phyloP scores from a whole-genome alignment of 106 monocot species.

The Iris macrosiphon region DNA sequence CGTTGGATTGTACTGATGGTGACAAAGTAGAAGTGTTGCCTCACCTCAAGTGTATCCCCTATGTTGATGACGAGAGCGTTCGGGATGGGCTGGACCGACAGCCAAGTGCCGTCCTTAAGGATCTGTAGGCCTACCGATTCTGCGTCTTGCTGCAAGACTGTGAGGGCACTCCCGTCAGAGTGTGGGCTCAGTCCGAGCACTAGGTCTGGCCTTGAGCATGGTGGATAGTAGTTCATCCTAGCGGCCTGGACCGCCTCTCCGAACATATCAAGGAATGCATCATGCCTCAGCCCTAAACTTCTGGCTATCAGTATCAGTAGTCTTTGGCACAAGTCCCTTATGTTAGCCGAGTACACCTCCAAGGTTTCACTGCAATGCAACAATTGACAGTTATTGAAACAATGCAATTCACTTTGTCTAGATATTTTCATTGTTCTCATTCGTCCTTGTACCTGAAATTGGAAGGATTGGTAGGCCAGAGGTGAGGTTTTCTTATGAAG shows the following conservation, averaged over 20 bases:
- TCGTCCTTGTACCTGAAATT: slow-evolving; percentile 27
- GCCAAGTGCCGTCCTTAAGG: slow-evolving; percentile 32
- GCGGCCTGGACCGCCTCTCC: slow-evolving; percentile 55
- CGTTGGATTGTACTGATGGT: neutral
- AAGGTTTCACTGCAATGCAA: slow-evolving; percentile 31
- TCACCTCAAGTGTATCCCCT: slow-evolving; percentile 62
- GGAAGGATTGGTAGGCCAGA: slow-evolving; percentile 50
- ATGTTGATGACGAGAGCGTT: slow-evolving; percentile 62
- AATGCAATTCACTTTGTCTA: neutral
- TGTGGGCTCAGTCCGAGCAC: slow-evolving; percentile 61
- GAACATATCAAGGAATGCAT: slow-evolving; percentile 38
- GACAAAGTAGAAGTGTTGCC: neutral
- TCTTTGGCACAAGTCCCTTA: slow-evolving; percentile 30
- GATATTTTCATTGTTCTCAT: neutral
- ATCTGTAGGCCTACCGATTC: slow-evolving; percentile 42
- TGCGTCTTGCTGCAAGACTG: slow-evolving; percentile 51
- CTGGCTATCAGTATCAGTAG: slow-evolving; percentile 34
- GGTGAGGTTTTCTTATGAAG: slow-evolving; percentile 39
- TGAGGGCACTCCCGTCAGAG: slow-evolving; percentile 61
- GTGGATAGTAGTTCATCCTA: slow-evolving; percentile 70
- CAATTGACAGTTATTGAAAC: neutral
- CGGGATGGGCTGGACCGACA: slow-evolving; percentile 33
- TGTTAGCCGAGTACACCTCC: slow-evolving; percentile 37
- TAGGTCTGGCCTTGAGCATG: slow-evolving; percentile 53
- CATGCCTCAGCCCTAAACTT: slow-evolving; percentile 20